phyloP scores from a whole-genome alignment of 371 early-diverging fungal species.

The Actinomucor elegans region DNA sequence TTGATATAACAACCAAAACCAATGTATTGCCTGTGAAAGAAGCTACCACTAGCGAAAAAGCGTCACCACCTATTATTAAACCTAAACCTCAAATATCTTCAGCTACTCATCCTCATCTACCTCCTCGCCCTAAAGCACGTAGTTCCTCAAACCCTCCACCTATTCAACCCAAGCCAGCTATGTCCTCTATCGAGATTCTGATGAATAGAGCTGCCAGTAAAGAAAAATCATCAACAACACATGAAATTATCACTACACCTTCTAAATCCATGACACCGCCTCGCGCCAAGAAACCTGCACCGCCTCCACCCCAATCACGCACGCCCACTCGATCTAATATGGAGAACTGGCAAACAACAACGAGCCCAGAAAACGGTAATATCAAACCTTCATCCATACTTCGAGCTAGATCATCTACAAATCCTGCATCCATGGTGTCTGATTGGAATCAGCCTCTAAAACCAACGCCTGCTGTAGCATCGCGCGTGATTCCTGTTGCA shows the following conservation, averaged over 20 bases:
- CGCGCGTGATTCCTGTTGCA: background rate
- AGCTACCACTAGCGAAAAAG: background rate
- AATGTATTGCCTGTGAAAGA: background rate
- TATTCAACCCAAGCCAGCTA: conserved; percentile 21
- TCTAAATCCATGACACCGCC: background rate
- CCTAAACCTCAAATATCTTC: conserved; percentile 26
- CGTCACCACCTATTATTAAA: conserved; percentile 24
- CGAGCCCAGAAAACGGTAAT: conserved; percentile 1
- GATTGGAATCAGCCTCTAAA: background rate
- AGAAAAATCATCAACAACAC: background rate
- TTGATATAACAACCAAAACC: background rate
- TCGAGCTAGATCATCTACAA: conserved; percentile 24
- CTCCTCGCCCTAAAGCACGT: conserved; percentile 26
- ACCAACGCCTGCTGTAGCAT: background rate
- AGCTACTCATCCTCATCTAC: conserved; percentile 12
- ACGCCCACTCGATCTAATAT: conserved; percentile 2
- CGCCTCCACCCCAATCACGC: background rate
- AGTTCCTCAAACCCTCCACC: conserved; percentile 31
- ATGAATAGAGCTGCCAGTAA: background rate
- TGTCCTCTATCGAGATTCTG: conserved; percentile 8
- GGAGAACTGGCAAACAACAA: conserved; percentile 4
- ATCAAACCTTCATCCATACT: conserved; percentile 22
- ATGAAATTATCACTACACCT: background rate
- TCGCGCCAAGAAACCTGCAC: background rate
- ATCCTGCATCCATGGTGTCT: background rate